Conservation (phyloP, 495 filamentous ascomycete species). For the Chaetomium tenue region DNA sequence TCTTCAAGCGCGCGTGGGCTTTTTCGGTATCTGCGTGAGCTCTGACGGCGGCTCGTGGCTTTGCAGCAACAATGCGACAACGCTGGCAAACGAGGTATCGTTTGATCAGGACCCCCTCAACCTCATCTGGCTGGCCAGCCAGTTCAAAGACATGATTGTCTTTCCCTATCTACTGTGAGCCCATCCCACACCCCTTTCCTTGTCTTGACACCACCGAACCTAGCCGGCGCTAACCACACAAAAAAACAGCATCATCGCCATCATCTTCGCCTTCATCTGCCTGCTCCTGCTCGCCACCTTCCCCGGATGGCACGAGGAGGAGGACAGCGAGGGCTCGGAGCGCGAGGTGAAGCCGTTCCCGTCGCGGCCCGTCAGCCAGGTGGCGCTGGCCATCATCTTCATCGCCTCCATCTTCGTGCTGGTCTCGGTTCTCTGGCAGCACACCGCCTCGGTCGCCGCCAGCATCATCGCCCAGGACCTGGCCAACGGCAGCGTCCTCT, state of each 20-base stretch:
- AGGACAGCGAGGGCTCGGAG: conserved; percentile 61
- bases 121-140: conserved; percentile 73
- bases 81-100: conserved; percentile 64
- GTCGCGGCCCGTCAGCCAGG: conserved; percentile 67
- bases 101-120: conserved; percentile 77
- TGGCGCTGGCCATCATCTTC: conserved; percentile 76
- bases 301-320: conserved; percentile 77
- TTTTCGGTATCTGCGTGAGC: conserved; percentile 72
- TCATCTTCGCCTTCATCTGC: conserved; percentile 75
- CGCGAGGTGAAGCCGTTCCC: conserved; percentile 79
- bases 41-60: conserved; percentile 67
- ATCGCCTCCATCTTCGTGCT: conserved; percentile 75
- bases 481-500: conserved; percentile 87
- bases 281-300: conserved; percentile 75
- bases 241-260: conserved; percentile 65
- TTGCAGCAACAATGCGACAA: conserved; percentile 75
- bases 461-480: conserved; percentile 90
- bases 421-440: conserved; percentile 73
- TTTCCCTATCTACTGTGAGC: conserved; percentile 73
- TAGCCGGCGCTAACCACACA: background rate
- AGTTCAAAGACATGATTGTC: conserved; percentile 79
- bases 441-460: conserved; percentile 91
- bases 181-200: background rate
- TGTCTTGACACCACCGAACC: background rate
- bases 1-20: conserved; percentile 69